A percentile compares a stretch with the other conserved stretches of the same genome.
These are phyloP conservation scores for Diutina catenulata DNA, from an alignment of 1,139 yeast genomes.

Conservation along the genomic window DNA sequence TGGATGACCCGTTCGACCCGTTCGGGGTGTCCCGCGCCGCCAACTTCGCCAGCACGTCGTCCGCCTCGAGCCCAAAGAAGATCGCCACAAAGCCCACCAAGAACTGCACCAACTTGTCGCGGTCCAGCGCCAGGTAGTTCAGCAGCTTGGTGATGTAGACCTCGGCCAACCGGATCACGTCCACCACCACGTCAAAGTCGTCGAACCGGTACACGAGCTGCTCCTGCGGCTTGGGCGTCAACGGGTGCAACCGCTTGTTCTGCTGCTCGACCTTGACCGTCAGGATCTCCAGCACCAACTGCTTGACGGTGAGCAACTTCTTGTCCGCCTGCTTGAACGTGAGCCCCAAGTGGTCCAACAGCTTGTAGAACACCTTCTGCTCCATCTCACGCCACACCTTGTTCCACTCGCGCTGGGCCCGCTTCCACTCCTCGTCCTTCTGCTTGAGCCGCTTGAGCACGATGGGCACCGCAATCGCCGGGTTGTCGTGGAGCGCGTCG, in stretches of 20 bases:
- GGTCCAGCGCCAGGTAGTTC: conserved; percentile 70
- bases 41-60: conserved; percentile 18
- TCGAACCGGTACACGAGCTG: conserved; percentile 61
- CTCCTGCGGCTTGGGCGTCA: conserved; percentile 75
- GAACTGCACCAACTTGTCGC: conserved; percentile 65
- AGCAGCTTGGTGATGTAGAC: conserved; percentile 61
- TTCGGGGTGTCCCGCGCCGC: conserved; percentile 14
- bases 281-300: conserved; percentile 80
- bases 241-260: conserved; percentile 65
- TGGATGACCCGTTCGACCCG: too few species aligned
- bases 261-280: conserved; percentile 86
- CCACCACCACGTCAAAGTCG: conserved; percentile 62
- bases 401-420: conserved; percentile 98
- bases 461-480: conserved; percentile 90
- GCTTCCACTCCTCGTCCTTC: conserved; percentile 98
- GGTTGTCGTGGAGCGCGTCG: conserved; percentile 90
- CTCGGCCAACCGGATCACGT: conserved; percentile 57
- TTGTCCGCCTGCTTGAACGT: conserved; percentile 96
- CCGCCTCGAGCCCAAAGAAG: conserved; percentile 48
- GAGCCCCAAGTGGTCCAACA: conserved; percentile 88
- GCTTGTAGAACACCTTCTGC: conserved; percentile 85
- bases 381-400: conserved; percentile 98
- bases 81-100: conserved; percentile 57
- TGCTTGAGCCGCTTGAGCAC: conserved; percentile 87
- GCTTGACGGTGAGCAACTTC: conserved; percentile 80